Evolutionary conservation across 805 yeast genomes (phyloP), one percentile per base, ranked within the genome.

Genomic region (Scheffersomyces spartinae): DNA sequence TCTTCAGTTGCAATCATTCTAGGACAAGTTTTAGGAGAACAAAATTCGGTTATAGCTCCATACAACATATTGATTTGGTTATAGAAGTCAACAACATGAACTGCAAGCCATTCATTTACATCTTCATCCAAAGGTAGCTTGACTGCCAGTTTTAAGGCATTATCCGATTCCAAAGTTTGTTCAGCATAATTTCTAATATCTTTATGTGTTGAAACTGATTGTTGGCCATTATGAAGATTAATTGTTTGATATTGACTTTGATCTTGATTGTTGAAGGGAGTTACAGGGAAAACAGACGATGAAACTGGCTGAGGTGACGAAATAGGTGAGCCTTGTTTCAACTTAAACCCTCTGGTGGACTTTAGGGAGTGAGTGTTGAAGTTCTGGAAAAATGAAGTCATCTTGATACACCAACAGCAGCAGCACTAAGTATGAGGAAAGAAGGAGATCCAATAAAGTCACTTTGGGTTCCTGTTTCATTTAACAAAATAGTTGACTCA

Each of bases 1-100:
- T 86, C 96, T 33, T 79, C 91, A 0, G 97, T 88, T 12, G 99
- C 99, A 30, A 82, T 86, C 99, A 91, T 91, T 31, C 91, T 61
- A 2, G 98, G 97, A 49, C 99, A 91, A 3, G 93, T 69, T n/a
- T 60, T 52, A 3, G 97, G 96, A 0, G 96, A 84, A 50, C 99
- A 91, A 45, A 91, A 86, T 54, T 85, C 95, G 1, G 97, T 88
- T 36, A 91, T 81, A 3, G 96, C 74, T 7, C 96, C 95, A 42
- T 91, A 88, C 6, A 88, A 61, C 98, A 88, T 91, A 53, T 88
- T 88, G 38, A 88, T 77, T 49, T 88, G 98, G 49, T 86, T 86
- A 56, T 82, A 88, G 47, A 88, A 91, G 51, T 88, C 97, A 10
- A 86, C 96, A n/a, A 88, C 91, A 48, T 88, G 95, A 8, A 86